A percentile compares a stretch with the other conserved stretches of the same genome.
phyloP scores from a whole-genome alignment of 2,329 filamentous ascomycete genomes.

The Ascochyta pisi region DNA sequence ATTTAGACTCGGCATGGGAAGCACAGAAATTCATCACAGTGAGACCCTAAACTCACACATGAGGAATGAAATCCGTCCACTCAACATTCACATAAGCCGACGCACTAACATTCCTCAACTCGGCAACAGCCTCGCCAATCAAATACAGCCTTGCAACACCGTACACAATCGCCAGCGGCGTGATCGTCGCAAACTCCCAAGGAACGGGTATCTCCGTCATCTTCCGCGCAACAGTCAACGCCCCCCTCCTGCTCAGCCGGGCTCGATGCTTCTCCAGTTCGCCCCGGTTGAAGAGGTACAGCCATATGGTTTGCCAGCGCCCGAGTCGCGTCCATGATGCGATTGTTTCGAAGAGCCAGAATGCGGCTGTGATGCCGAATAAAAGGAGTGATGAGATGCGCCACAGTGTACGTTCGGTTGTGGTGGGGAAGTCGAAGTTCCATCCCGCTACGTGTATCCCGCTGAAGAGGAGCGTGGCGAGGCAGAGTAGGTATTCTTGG shows the following conservation, averaged over 20 bases:
- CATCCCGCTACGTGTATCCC: conserved; percentile 20
- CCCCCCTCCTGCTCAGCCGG: conserved; percentile 12
- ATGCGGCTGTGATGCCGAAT: conserved; percentile 26
- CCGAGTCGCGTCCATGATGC: conserved; percentile 26
- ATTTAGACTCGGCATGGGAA: too few species aligned
- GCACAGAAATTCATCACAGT: not conserved
- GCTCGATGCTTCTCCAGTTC: conserved; percentile 12
- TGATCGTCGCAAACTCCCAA: conserved; percentile 27
- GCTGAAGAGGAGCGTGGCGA: conserved; percentile 16
- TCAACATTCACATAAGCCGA: conserved; percentile 30
- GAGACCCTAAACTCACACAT: not conserved
- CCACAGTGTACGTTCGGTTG: conserved; percentile 17
- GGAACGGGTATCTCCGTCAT: conserved; percentile 22
- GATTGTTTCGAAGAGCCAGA: conserved; percentile 29
- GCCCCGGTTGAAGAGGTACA: conserved; percentile 20
- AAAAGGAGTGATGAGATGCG: conserved; percentile 19
- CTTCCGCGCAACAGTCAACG: conserved; percentile 17
- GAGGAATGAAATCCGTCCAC: conserved; percentile 29
- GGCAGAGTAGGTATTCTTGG: conserved; percentile 25
- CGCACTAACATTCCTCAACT: conserved; percentile 21
- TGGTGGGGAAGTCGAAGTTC: conserved; percentile 24
- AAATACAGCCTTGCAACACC: conserved; percentile 25
- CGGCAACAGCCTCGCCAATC: conserved; percentile 26
- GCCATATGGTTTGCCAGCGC: conserved; percentile 23
- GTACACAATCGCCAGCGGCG: conserved; percentile 28